Evolutionary conservation across 805 yeast genomes (phyloP), one percentile per base, ranked within the genome.

Genomic region (Cyberlindnera meyerae): DNA sequence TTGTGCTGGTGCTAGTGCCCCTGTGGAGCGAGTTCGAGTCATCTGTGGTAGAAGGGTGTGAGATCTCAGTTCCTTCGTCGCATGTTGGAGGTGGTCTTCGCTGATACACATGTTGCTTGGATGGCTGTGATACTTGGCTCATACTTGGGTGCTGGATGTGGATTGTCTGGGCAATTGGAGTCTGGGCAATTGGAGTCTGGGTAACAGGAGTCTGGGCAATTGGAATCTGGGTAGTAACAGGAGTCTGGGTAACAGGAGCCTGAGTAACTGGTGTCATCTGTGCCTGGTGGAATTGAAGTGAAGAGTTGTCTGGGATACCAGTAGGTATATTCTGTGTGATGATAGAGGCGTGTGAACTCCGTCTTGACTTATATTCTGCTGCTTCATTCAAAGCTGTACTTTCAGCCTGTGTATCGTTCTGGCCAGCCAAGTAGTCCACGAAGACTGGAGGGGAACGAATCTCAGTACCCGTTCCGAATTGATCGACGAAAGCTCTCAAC

Each of bases 401-500:
- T 29, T 25, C 31, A 6, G 20, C 30, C 12, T 40, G 51, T 17
- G 58, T 66, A 12, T 63, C 55, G 15, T 54, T 46, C 27, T 62
- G 64, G 6, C 75, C 76, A 27, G 62, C 61, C 4, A 69, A 52
- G 52, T 60, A 85, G 52, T 86, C 86, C 24, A 81, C 65, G 49
- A 81, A 85, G 43, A 63, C 67, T 2, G 85, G 79, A 1, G 83
- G 75, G 6, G 71, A 67, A 37, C 67, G 67, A 25, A 81, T 74
- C 40, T 70, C 69, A 42, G 72, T 62, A 0, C 95, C 94, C 0
- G 94, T 82, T 6, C 79, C 82, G 45, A 68, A 67, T 24, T 63
- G 63, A 6, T 65, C 58, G 11, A 76, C 72, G 57, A 77, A 84
- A 3, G 60, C 56, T 20, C 65, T 63, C 15, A 83, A 62, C 45